Conservation (phyloP, 257 asterid species). For the Phtheirospermum japonicum region DNA sequence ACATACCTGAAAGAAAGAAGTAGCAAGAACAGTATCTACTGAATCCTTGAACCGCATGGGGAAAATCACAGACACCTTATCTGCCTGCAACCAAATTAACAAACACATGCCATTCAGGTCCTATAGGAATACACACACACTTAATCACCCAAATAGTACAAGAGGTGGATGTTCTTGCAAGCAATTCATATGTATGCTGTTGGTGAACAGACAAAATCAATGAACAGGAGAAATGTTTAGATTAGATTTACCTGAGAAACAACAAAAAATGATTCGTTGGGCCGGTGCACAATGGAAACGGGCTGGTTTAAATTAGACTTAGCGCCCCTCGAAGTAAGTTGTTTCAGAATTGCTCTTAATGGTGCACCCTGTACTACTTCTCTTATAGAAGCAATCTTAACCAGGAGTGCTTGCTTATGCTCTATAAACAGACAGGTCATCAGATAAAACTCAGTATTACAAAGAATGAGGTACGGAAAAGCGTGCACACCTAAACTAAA, state of each 20-base stretch:
- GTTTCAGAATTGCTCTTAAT: conserved; percentile 69
- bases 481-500: neutral
- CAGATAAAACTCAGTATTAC: conserved; percentile 25
- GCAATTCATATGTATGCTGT: conserved; percentile 5
- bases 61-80: conserved; percentile 67
- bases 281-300: conserved; percentile 86
- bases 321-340: conserved; percentile 58
- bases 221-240: conserved; percentile 23
- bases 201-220: neutral
- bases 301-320: conserved; percentile 56
- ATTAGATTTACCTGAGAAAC: conserved; percentile 64
- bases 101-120: conserved; percentile 26
- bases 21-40: conserved; percentile 74
- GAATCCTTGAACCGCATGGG: conserved; percentile 95
- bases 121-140: neutral
- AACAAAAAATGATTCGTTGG: conserved; percentile 87
- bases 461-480: conserved; percentile 16
- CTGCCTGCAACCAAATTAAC: conserved; percentile 49
- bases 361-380: conserved; percentile 97
- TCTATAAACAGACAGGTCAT: conserved; percentile 40
- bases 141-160: conserved; percentile 19
- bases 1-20: conserved; percentile 88
- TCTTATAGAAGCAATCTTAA: conserved; percentile 83
- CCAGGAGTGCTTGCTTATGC: conserved; percentile 56
- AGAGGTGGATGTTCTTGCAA: conserved; percentile 19